These are phyloP conservation scores for Mycena alexandri DNA, from an alignment of 768 basidiomycete species.

Conservation along the genomic window DNA sequence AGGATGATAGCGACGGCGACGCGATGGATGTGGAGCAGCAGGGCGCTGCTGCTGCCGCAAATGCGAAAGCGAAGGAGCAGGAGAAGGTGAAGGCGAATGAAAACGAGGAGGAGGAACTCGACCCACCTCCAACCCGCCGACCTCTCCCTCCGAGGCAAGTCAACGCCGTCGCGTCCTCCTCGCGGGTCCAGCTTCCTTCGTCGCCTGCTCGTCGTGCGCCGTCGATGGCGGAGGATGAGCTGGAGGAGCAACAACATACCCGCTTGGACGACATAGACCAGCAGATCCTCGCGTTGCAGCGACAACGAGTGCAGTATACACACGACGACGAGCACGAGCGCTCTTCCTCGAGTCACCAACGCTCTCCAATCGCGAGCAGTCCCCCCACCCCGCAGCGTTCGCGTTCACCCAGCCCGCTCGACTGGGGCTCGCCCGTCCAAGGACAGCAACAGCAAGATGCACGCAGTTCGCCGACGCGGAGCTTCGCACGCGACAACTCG, in stretches of 20 bases:
- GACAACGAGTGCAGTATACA: neutral
- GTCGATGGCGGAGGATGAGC: neutral
- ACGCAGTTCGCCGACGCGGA: neutral
- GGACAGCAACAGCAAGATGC: neutral
- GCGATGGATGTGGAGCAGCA: conserved; percentile 7
- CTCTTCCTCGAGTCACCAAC: too few species aligned
- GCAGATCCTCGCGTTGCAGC: too few species aligned
- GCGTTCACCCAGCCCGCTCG: conserved; percentile 27
- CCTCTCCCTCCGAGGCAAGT: conserved; percentile 35
- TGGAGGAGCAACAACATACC: too few species aligned
- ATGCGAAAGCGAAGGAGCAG: too few species aligned
- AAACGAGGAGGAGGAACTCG: too few species aligned
- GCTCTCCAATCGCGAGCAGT: too few species aligned
- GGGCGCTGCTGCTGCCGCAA: too few species aligned
- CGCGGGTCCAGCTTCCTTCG: conserved; percentile 30
- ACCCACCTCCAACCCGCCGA: neutral
- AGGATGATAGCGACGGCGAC: conserved; percentile 16
- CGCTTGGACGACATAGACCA: too few species aligned
- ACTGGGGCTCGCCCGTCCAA: conserved; percentile 33
- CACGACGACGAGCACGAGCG: too few species aligned
- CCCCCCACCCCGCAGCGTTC: neutral
- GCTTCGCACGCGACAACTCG: neutral
- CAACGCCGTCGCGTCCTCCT: conserved; percentile 49
- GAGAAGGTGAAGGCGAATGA: neutral
- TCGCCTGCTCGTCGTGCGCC: conserved; percentile 1